Base-by-base conservation (phyloP, 257 asterid genomes). In the Fraxinus americana region DNA sequence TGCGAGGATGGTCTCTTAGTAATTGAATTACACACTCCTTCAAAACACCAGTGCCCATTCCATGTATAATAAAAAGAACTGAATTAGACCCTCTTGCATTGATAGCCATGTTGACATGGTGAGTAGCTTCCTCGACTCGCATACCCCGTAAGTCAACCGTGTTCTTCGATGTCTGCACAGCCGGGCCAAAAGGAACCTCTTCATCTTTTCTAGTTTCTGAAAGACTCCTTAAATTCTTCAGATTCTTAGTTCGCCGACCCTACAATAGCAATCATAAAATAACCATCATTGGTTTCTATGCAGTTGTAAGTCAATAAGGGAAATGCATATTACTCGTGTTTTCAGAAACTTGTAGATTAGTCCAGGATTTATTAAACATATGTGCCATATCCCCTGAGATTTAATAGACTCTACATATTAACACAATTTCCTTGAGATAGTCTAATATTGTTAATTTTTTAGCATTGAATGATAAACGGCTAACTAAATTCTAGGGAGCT, bases 1-100 rank as follows among this genome's bases (percentile, higher is more conserved):
- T 84, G 12, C 91, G 97, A 1, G 98, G 93, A 76, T 95, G 92
- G 48, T 75, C 79, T 70, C 78, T 83, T 63, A 94, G 85, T 75
- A 90, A 71, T 79, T 87, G 82, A 67, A 86, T 85, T 36, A 88
- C 97, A 35, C 87, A 77, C 79, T 93, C 98, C 88, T 92, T 93
- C 71, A 96, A 80, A 43, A 86, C 97, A 21, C 99, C 97, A 41
- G 93, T 90, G 59, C 99, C 98, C 97, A 88, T 96, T 77, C 99
- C 98, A 73, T 96, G 99, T 75, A 95, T 88, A 41, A 95, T 84
- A 83, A 96, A 96, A 78, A 96, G 75, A 85, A 91, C 91, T 35
- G 99, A 88, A 29, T 91, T 87, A 11, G 92, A 79, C n/a, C 83
- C 91, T 79, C 90, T 86, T 43, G 83, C 32, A 67, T 78, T 90